Evolutionary conservation across 805 yeast genomes (phyloP), one percentile per base, ranked within the genome.

Genomic region (Nakazawaea anatomiae): DNA sequence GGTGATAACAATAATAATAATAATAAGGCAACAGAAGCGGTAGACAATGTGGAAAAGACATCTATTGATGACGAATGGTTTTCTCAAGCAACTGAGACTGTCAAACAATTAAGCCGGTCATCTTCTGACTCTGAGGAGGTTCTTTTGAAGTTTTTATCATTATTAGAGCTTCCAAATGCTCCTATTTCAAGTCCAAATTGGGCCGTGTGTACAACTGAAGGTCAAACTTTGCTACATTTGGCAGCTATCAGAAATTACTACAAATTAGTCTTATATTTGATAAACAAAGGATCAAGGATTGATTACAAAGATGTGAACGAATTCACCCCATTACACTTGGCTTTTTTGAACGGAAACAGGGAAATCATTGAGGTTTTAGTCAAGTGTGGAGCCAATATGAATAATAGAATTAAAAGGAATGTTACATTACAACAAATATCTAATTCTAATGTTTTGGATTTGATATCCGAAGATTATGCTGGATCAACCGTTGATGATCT

Each of bases 221-320:
- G 97, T 12, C 97, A 94, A 64, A 83, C 95, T 0, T 73, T 94
- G 74, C 70, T 94, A 47, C 99, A 94, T 67, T 73, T 94, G 54
- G 90, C 98, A 1, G 77, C 90, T 9, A 64, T 87, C 52, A 82
- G 85, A 61, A 92, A 92, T 25, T 87, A 88, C 59, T 65, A 70
- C 41, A 74, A 76, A 35, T 73, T 94, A 50, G 78, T 81, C 14
- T 69, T 77, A 28, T 83, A 83, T 30, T 74, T 94, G 60, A 70
- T 91, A 4, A 81, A 76, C 46, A 80, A 69, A 59, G 85, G 84
- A 1, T 78, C 82, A 62, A 79, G 85, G 59, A 74, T 85, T 42
- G 91, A 89, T 65, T 72, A 75, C 44, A 80, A 78, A 59, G 99
- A 94, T 64, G 74, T 76, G 42, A 87, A 84, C 62, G 97, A 96